Base-by-base conservation (phyloP, 2,329 filamentous ascomycete genomes). In the Lojkania enalia region DNA sequence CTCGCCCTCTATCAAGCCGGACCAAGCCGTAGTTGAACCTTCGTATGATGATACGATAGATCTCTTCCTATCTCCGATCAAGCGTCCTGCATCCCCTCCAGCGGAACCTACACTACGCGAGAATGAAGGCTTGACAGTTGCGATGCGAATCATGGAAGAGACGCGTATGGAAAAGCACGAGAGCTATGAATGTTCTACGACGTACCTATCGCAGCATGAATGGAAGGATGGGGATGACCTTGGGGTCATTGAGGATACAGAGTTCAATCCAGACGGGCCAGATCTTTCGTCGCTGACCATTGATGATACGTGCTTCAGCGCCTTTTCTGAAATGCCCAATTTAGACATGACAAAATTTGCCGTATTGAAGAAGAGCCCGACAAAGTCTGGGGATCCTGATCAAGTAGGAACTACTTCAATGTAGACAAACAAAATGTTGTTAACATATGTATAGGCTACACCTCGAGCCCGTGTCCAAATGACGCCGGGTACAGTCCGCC, bases 241-340 rank as follows among this genome's bases (percentile, higher is more conserved):
- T 15, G 49, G 37, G 2, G 30, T 15, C 7, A 46, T 44, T 15
- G 53, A 58, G 1, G 49, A 58, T n/a, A 49, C 49, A 4, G 64
- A 69, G 3, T 67, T 62, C 49, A 63, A 65, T 32, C 61, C 49
- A 11, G 66, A 70, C 36, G 63, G 57, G 2, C 62, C 42, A 21
- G 62, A 63, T 4, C 36, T 57, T 14, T 63, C 52, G 40, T 67
- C 44, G 38, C 67, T 44, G 69, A 76, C 55, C 54, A 55, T 77
- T 11, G 86, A 90, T 54, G 85, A 89, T 56, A 87, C 84, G 72
- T 86, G 80, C 61, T 87, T 95, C 66, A 96, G 90, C 74, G 84
- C 81, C 11, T 96, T 96, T 70, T 96, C 92, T 1, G 90, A 89
- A 6, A 83, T 96, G 42, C 90, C 90, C 4, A 77, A 77, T 42